Conservation (phyloP, 768 basidiomycete species). For the Pleurotus tuber-regium region DNA sequence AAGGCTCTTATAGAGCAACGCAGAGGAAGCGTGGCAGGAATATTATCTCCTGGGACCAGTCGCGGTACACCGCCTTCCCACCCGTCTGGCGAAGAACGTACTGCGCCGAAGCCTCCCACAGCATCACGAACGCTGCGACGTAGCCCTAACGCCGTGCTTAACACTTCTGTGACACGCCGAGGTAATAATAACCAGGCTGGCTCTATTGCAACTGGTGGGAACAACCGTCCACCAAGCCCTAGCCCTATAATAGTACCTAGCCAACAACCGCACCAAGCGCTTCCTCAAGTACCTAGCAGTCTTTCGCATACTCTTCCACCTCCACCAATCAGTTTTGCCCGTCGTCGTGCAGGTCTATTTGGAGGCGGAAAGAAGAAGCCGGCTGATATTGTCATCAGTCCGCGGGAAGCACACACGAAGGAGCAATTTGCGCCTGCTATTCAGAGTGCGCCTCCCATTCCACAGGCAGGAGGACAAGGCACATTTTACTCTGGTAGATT, state of each 20-base stretch:
- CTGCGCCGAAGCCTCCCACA: constrained; percentile 20
- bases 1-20: constrained; percentile 71
- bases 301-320: constrained; percentile 52
- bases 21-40: constrained; percentile 52
- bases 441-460: constrained; percentile 74
- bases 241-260: constrained; percentile 23
- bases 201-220: constrained; percentile 12
- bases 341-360: constrained; percentile 64
- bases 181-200: constrained; percentile 18
- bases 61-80: constrained; percentile 25
- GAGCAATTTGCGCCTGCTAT: constrained; percentile 65
- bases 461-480: constrained; percentile 41
- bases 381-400: constrained; percentile 77
- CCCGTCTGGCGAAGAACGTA: constrained; percentile 26
- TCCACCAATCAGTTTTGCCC: constrained; percentile 75
- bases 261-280: constrained; percentile 21
- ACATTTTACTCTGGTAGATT: constrained; percentile 43
- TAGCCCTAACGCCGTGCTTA: constrained; percentile 31
- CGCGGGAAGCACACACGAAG: constrained; percentile 50
- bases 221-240: constrained; percentile 33
- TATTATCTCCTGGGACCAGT: constrained; percentile 30
- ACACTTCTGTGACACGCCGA: constrained; percentile 24
- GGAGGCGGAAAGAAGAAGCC: constrained; percentile 67
- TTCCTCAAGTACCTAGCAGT: constrained; percentile 22
- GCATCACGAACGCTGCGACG: constrained; percentile 30